Conservation (phyloP, 139 green algal species). For the Diplosphaera chodatii region DNA sequence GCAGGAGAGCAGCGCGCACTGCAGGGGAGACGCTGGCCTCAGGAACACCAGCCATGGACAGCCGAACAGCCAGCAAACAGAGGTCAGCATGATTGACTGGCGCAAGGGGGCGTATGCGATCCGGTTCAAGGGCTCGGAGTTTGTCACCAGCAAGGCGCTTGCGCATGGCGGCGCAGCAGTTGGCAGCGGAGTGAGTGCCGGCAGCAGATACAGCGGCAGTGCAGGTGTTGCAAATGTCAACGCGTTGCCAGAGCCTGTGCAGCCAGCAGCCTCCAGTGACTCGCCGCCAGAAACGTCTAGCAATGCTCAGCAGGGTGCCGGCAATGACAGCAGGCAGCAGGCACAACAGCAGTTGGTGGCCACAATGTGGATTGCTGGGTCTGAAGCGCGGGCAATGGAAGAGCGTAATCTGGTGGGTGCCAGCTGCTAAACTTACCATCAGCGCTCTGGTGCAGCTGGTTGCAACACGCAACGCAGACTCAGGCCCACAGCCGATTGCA, state of each 20-base stretch:
- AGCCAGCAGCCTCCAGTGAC: background rate
- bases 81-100: background rate
- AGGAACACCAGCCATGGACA: no score
- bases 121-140: conserved; percentile 13
- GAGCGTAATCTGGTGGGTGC: no score
- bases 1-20: no score
- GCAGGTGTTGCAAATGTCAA: background rate
- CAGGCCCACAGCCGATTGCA: no score
- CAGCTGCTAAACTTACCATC: no score
- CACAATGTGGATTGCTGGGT: conserved; percentile 10
- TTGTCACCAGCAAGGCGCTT: background rate
- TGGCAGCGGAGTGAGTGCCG: no score
- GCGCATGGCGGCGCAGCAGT: background rate
- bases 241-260: background rate
- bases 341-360: background rate
- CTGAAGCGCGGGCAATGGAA: conserved; percentile 13
- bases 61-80: no score
- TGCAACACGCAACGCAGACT: no score
- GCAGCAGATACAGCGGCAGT: background rate
- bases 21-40: no score
- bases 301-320: background rate
- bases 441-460: no score
- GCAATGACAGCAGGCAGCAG: background rate
- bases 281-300: no score
- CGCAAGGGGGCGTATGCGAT: conserved; percentile 4